Percentiles rank a stretch among this genome's conserved stretches.
Evolutionary conservation across 768 basidiomycete species (phyloP).

Genomic region (Gymnopilus junonius): DNA sequence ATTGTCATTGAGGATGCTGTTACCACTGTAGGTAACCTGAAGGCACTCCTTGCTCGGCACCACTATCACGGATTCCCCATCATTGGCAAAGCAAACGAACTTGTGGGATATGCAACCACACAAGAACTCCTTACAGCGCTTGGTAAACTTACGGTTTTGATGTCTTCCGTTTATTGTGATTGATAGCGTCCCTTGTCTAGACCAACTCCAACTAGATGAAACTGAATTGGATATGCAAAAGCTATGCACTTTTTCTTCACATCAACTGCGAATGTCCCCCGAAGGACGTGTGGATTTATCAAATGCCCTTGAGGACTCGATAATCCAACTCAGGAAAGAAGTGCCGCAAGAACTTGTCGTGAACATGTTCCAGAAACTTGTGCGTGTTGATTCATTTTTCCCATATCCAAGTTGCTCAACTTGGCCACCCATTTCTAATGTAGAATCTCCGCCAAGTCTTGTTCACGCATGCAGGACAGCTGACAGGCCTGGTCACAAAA

Average conservation of each 20-base stretch:
- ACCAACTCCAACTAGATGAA: conserved; percentile 34
- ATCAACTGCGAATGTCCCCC: conserved; percentile 28
- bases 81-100: conserved; percentile 45
- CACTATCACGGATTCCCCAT: conserved; percentile 71
- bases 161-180: background rate
- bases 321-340: conserved; percentile 68
- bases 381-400: conserved; percentile 25
- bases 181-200: conserved; percentile 17
- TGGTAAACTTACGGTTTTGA: conserved; percentile 30
- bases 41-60: conserved; percentile 48
- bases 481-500: conserved; percentile 73
- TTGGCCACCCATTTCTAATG: background rate
- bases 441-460: conserved; percentile 73
- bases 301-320: conserved; percentile 47
- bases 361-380: conserved; percentile 76
- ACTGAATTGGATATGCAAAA: conserved; percentile 27
- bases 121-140: conserved; percentile 49
- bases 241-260: conserved; percentile 48
- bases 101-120: conserved; percentile 66
- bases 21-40: conserved; percentile 53
- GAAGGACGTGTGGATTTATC: conserved; percentile 42
- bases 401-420: background rate
- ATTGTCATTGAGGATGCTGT: conserved; percentile 56
- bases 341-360: conserved; percentile 75
- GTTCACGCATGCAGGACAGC: conserved; percentile 61